Evolutionary conservation across 768 basidiomycete genomes (phyloP), one percentile per base, ranked within the genome.

Genomic region (Amanita pallidorosea): DNA sequence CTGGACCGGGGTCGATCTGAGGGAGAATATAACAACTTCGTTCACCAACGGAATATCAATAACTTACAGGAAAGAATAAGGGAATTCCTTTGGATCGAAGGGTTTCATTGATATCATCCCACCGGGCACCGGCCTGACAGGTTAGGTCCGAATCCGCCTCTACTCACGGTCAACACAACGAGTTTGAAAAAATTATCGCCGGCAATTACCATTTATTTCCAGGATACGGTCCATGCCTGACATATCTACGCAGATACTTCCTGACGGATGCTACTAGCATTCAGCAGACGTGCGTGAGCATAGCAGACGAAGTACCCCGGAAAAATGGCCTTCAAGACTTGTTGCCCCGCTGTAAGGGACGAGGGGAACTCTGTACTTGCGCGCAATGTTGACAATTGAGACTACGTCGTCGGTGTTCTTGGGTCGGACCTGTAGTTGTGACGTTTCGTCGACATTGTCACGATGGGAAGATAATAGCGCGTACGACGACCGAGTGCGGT

Each of bases 291-390:
- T 40, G 45, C 31, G 18, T 48, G 43, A 20, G 20, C 47, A 17
- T 36, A 31, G 42, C 12, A 34, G 50, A 54, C 25, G 20, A 9
- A 65, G 73, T 51, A 88, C 87, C 25, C 85, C 86, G 44, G 79
- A 78, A 54, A 84, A 88, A 66, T 95, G 89, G 0, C 90, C 90
- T 62, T 95, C 92, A 11, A 94, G 71, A 59, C 83, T 85, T 0
- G 90, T 95, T 9, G 87, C 91, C 2, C 90, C 92, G 44, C 85
- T 81, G 59, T 84, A 93, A 2, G 90, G 80, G 13, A 80, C 80
- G 23, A 95, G 73, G 2, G 93, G 92, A 31, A 95, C 70, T 43
- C 71, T 71, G 62, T 81, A 84, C 61, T 81, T 81, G 41, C 76
- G 71, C 0, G 93, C 81, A 37, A 91, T 77, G 52, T 85, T 77